phyloP scores from a whole-genome alignment of 2,329 filamentous ascomycete genomes.

The Fusarium nurragi region DNA sequence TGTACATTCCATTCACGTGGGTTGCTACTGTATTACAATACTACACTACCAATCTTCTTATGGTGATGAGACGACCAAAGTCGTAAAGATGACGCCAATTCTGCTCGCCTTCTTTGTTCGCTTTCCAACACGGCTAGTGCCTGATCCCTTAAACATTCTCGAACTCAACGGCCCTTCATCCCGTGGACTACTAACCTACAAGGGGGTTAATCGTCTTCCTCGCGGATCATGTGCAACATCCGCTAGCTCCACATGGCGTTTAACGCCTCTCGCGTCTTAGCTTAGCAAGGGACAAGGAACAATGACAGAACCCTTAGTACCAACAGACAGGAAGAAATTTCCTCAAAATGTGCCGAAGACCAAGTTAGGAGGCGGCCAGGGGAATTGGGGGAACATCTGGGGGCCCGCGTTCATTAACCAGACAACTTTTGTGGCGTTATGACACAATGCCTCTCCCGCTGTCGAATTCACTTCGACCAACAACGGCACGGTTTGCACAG shows the following conservation, averaged over 20 bases:
- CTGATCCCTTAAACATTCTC: conserved; percentile 28
- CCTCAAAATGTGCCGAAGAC: conserved; percentile 33
- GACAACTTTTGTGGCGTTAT: conserved; percentile 34
- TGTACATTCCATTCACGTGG: conserved; percentile 10
- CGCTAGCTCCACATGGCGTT: conserved; percentile 45
- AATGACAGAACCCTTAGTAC: conserved; percentile 24
- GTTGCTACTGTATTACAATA: neutral
- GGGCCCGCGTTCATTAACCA: conserved; percentile 12
- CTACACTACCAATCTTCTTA: neutral
- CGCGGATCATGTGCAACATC: conserved; percentile 48
- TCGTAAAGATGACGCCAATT: conserved; percentile 12
- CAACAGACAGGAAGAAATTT: conserved; percentile 36
- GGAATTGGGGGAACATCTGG: conserved; percentile 13
- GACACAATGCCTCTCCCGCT: conserved; percentile 24
- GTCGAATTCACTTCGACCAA: neutral
- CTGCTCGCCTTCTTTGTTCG: conserved; percentile 18
- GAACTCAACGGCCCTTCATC: conserved; percentile 28
- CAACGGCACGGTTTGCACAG: conserved; percentile 8
- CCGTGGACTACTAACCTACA: conserved; percentile 40
- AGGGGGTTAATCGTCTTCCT: conserved; percentile 40
- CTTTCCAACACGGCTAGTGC: conserved; percentile 13
- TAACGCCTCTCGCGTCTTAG: conserved; percentile 44
- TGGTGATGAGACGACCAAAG: conserved; percentile 11
- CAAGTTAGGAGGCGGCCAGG: conserved; percentile 26
- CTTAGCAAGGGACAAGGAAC: conserved; percentile 31